A percentile compares a stretch with the other conserved stretches of the same genome.
phyloP scores from a whole-genome alignment of 73 alveolate species.

The Halteria grandinella region DNA sequence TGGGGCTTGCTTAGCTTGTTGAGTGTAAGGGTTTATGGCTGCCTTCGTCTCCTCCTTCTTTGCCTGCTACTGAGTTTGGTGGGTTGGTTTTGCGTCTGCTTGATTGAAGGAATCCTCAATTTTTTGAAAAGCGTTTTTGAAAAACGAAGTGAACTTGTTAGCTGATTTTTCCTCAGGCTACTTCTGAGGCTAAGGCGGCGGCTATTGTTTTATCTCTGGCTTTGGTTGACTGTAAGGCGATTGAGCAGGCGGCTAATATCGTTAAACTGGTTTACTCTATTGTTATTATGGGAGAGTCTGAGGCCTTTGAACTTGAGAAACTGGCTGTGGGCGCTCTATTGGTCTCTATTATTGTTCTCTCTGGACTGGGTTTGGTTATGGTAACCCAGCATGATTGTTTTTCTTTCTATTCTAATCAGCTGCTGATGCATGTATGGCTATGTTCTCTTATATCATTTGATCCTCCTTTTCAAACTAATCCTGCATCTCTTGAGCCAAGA shows the following conservation, averaged over 20 bases:
- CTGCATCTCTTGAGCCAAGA: slow-evolving; percentile 42
- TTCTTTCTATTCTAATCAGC: slow-evolving; percentile 13
- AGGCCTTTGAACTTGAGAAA: not conserved
- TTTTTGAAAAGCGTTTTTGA: slow-evolving; percentile 34
- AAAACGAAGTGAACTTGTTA: slow-evolving; percentile 5
- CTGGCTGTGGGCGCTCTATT: not conserved
- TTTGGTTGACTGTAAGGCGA: not conserved
- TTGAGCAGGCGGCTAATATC: not conserved
- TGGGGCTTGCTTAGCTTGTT: not conserved
- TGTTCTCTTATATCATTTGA: not conserved
- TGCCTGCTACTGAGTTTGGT: not conserved
- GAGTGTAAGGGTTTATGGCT: not conserved
- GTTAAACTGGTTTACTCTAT: not conserved
- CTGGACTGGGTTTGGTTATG: slow-evolving; percentile 2
- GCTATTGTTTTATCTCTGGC: not conserved
- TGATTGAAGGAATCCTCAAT: slow-evolving; percentile 17
- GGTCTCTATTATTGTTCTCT: slow-evolving; percentile 1
- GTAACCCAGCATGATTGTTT: not conserved
- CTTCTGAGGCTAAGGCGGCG: not conserved
- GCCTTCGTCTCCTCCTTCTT: not conserved
- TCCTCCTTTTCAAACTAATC: slow-evolving; percentile 13
- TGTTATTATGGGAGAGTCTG: not conserved
- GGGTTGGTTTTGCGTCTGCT: slow-evolving; percentile 4
- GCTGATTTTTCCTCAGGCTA: slow-evolving; percentile 19
- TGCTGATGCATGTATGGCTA: not conserved